A percentile compares a stretch with the other conserved stretches of the same genome.
Evolutionary conservation across 164 flowering plant species (phyloP).

Genomic region (Pachysandra terminalis): DNA sequence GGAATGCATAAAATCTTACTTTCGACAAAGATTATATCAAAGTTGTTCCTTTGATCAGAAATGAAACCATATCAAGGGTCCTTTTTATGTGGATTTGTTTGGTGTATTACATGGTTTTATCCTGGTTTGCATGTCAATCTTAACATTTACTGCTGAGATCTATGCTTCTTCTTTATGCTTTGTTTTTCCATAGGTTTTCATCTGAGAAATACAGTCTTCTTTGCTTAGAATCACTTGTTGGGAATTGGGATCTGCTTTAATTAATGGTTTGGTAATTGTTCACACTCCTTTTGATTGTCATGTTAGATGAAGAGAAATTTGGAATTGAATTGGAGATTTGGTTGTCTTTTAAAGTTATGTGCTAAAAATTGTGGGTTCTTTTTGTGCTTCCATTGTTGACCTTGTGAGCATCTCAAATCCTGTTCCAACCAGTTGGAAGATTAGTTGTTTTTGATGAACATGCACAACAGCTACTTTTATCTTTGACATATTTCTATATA

Average conservation of each 20-base stretch:
- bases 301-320: not conserved
- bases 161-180: not conserved
- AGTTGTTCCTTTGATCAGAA: not conserved
- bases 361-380: not conserved
- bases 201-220: not conserved
- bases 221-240: not conserved
- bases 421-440: too few relatives aligned
- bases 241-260: not conserved
- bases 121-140: not conserved
- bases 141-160: too few relatives aligned
- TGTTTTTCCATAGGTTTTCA: not conserved
- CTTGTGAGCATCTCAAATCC: not conserved
- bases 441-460: too few relatives aligned
- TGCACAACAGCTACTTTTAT: not conserved
- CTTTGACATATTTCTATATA: slow-evolving; percentile 19
- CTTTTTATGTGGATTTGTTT: not conserved
- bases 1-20: not conserved
- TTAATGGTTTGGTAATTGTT: not conserved
- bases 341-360: not conserved
- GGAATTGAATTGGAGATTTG: not conserved
- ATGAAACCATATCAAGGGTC: not conserved
- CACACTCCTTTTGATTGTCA: not conserved
- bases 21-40: not conserved
- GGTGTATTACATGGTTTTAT: not conserved
- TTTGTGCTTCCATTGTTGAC: not conserved